Evolutionary conservation across 1,139 yeast genomes (phyloP).

Genomic region (Protomyces arabidopsidicola): DNA sequence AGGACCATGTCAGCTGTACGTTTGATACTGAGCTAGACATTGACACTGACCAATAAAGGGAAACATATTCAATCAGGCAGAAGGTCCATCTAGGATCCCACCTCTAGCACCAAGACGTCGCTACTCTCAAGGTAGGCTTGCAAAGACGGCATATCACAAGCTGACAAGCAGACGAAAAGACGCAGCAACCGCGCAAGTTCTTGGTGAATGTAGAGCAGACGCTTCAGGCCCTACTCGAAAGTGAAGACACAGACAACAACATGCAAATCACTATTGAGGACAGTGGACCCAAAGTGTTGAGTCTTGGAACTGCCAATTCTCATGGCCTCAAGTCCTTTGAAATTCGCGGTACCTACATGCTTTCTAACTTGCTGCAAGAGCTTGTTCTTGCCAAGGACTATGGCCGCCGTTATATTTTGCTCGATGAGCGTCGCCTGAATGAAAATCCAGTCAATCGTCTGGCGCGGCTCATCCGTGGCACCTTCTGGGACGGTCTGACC

Average conservation of each 20-base stretch:
- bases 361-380: slow-evolving; percentile 83
- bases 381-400: slow-evolving; percentile 77
- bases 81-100: neutral
- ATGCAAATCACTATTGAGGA: slow-evolving; percentile 89
- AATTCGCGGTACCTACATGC: slow-evolving; percentile 84
- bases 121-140: slow-evolving; percentile 12
- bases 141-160: neutral
- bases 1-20: slow-evolving; percentile 15
- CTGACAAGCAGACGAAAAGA: slow-evolving; percentile 3
- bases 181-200: slow-evolving; percentile 47
- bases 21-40: neutral
- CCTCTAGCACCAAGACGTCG: slow-evolving; percentile 2
- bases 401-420: slow-evolving; percentile 69
- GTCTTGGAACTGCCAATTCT: slow-evolving; percentile 62
- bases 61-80: neutral
- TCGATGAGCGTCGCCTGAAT: slow-evolving; percentile 77
- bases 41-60: neutral
- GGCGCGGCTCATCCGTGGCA: slow-evolving; percentile 65
- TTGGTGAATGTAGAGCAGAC: slow-evolving; percentile 76
- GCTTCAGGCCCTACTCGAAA: slow-evolving; percentile 59
- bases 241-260: slow-evolving; percentile 83
- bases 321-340: slow-evolving; percentile 43
- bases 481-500: slow-evolving; percentile 78
- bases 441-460: slow-evolving; percentile 85
- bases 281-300: slow-evolving; percentile 82